Evolutionary conservation across 768 basidiomycete species (phyloP).

Genomic region (Naganishia friedmannii): DNA sequence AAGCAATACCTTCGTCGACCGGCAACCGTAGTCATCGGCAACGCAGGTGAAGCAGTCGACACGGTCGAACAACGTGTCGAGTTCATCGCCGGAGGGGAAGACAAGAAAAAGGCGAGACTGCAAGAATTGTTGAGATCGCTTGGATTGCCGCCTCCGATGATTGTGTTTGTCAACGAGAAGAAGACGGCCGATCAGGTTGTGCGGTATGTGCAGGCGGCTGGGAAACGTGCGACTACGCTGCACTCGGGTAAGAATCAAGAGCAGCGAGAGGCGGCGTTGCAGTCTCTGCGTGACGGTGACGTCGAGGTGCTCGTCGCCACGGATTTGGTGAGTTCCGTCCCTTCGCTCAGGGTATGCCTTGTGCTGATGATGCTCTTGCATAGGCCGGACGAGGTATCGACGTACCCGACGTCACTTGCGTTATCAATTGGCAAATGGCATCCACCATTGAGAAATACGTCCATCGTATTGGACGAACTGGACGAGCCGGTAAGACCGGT

Average conservation of each 20-base stretch:
- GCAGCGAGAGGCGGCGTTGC: constrained; percentile 88
- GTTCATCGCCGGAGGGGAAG: constrained; percentile 83
- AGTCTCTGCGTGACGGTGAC: constrained; percentile 78
- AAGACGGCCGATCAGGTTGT: constrained; percentile 98
- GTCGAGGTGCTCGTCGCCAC: constrained; percentile 90
- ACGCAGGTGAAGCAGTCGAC: constrained; percentile 95
- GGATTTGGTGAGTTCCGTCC: constrained; percentile 60
- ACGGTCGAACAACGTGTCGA: constrained; percentile 96
- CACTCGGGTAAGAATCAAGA: constrained; percentile 98
- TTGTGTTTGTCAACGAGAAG: constrained; percentile 99
- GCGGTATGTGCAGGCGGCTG: constrained; percentile 84
- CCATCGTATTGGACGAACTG: constrained; percentile 96
- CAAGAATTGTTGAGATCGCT: constrained; percentile 90
- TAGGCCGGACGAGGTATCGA: constrained; percentile 95
- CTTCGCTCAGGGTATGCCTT: background rate
- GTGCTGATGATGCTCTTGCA: background rate
- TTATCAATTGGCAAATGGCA: constrained; percentile 98
- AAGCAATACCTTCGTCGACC: constrained; percentile 89
- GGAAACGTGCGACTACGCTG: constrained; percentile 87
- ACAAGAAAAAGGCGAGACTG: constrained; percentile 89
- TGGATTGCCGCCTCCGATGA: constrained; percentile 81
- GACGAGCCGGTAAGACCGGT: constrained; percentile 94
- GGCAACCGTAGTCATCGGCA: constrained; percentile 95
- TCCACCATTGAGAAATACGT: constrained; percentile 94
- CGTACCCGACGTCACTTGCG: constrained; percentile 90